Evolutionary conservation across 2,329 filamentous ascomycete species (phyloP), one percentile per base, ranked within the genome.

Genomic region (Dissoconium aciculare): DNA sequence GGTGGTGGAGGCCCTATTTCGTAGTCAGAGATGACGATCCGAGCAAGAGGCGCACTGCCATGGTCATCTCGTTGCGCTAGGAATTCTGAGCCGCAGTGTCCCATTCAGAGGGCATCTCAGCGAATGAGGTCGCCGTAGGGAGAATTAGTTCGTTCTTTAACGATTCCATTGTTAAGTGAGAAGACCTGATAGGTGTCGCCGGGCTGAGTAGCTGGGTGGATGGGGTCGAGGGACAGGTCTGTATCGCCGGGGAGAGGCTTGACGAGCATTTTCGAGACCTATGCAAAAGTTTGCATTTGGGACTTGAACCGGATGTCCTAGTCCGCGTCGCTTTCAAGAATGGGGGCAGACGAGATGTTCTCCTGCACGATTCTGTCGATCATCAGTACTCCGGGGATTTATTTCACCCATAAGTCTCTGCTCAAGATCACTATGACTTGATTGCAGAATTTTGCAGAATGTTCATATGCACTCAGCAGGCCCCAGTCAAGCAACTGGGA

Each of bases 321-420:
- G 33, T 61, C 58, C 16, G 56, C 55, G 32, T 61, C 58, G 40
- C 57, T 56, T 45, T 61, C 58, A 15, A 60, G 46, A 11, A 61
- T 54, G 27, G 60, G 49, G 2, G 56, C 58, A 0, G 57, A 59
- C 31, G 37, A 55, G 35, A 34, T 49, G 37, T 28, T 52, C 43
- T 29, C 49, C 47, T 30, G 50, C 38, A 43, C 54, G 51, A 27
- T 54, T 48, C 17, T 50, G 37, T 6, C 49, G n/a, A 11, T 11
- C 5, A 11, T 6, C n/a, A 15, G 30, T 11, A 5, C 8, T 8
- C 19, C 19, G n/a, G 8, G 8, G 19, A 8, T 8, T 23, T 8
- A 23, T 23, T 23, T 8, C n/a, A n/a, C 19, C 19, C 8, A n/a
- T n/a, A 23, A 23, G 19, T n/a, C n/a, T n/a, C n/a, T n/a, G n/a